These are phyloP conservation scores for Eucalyptus sideroxylon DNA, from an alignment of 345 rosid genomes.

Conservation along the genomic window DNA sequence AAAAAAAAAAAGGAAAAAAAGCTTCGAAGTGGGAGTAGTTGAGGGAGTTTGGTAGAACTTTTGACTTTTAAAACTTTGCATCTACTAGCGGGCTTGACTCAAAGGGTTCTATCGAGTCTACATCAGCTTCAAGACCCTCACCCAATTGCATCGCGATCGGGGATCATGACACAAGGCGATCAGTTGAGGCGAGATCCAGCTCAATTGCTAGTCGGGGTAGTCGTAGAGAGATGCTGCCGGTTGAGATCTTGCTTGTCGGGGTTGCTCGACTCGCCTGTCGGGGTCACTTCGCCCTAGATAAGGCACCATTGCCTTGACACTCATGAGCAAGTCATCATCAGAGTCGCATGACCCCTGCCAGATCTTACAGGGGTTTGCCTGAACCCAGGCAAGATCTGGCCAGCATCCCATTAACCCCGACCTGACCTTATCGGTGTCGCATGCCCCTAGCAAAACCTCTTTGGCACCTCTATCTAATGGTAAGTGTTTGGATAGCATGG, in stretches of 20 bases:
- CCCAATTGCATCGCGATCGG: background rate
- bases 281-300: background rate
- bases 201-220: background rate
- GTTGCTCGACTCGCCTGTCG: background rate
- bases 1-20: background rate
- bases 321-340: background rate
- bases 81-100: background rate
- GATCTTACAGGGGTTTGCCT: background rate
- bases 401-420: background rate
- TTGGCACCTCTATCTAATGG: background rate
- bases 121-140: background rate
- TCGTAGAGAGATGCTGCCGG: background rate
- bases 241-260: background rate
- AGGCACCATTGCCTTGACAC: background rate
- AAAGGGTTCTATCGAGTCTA: background rate
- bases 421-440: background rate
- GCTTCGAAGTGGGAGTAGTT: background rate
- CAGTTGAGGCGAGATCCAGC: background rate
- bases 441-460: background rate
- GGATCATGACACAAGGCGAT: background rate
- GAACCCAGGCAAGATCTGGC: background rate
- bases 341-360: background rate
- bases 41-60: background rate
- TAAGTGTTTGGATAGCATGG: background rate
- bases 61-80: background rate